Conservation (phyloP, 129 eudicot genomes). For the Flaveria bidentis region DNA sequence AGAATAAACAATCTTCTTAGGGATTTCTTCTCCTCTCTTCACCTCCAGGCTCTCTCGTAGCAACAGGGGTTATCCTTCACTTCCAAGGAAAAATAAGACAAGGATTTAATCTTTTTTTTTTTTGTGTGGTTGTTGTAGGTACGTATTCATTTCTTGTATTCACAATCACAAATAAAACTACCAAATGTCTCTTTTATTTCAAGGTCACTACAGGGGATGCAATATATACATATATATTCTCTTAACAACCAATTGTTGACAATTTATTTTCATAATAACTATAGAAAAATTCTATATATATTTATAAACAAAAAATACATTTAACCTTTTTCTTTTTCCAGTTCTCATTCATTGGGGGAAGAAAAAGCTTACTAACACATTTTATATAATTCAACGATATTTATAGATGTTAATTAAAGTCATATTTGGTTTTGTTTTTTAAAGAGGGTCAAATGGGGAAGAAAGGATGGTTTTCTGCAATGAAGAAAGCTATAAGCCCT, state of each 20-base stretch:
- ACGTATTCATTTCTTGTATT: neutral
- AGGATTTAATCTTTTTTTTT: slow-evolving; percentile 21
- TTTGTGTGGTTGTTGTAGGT: slow-evolving; percentile 33
- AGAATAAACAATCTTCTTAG: slow-evolving; percentile 2
- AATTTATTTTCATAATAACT: neutral
- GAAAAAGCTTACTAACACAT: too few species aligned
- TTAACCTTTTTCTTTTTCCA: too few species aligned
- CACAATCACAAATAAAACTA: too few species aligned
- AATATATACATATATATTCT: neutral
- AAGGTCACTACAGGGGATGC: too few species aligned
- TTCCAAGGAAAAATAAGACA: slow-evolving; percentile 38
- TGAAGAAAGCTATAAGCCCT: slow-evolving; percentile 59
- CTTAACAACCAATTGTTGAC: neutral
- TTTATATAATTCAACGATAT: too few species aligned
- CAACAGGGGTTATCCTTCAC: slow-evolving; percentile 31
- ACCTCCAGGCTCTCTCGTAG: slow-evolving; percentile 12
- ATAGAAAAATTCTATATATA: too few species aligned
- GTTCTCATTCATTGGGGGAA: too few species aligned
- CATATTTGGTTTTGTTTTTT: neutral
- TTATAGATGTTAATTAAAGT: neutral
- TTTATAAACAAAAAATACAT: too few species aligned
- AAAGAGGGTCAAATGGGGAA: slow-evolving; percentile 67
- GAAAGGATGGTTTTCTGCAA: slow-evolving; percentile 73
- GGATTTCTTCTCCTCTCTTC: slow-evolving; percentile 4
- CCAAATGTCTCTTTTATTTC: too few species aligned